These are phyloP conservation scores for Umbelopsis ramanniana DNA, from an alignment of 192 early-diverging fungal species.

Conservation along the genomic window DNA sequence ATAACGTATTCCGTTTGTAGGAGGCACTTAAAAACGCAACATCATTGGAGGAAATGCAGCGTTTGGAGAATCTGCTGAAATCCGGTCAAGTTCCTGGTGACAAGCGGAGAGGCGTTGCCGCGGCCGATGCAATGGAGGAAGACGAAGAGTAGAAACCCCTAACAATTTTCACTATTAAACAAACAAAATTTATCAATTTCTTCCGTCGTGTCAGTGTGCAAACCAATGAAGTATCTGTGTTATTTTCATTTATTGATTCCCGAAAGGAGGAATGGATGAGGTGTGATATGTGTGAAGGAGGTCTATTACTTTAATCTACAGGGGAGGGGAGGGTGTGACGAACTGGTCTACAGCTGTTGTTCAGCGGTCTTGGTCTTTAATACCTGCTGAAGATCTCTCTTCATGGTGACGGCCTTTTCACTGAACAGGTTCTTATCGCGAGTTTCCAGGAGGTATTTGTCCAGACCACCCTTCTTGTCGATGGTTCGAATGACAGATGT, in stretches of 20 bases:
- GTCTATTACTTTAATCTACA: not conserved
- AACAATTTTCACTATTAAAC: not conserved
- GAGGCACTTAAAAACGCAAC: conserved; percentile 77
- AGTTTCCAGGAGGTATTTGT: conserved; percentile 73
- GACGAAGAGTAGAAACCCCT: conserved; percentile 24
- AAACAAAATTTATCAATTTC: not conserved
- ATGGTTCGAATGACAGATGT: conserved; percentile 73
- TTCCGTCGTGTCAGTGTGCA: no score
- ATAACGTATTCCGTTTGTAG: conserved; percentile 8
- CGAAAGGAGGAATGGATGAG: not conserved
- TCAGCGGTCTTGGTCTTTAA: not conserved
- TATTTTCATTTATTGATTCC: no score
- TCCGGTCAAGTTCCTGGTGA: conserved; percentile 54
- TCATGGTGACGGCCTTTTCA: conserved; percentile 58
- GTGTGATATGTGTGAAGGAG: not conserved
- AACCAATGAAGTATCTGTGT: no score
- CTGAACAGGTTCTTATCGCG: conserved; percentile 69
- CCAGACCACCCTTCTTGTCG: conserved; percentile 84
- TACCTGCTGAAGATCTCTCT: conserved; percentile 44
- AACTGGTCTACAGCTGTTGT: not conserved
- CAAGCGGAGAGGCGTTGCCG: conserved; percentile 11
- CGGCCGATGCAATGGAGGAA: conserved; percentile 22
- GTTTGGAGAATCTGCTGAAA: conserved; percentile 70
- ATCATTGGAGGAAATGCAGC: conserved; percentile 75
- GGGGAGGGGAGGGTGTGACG: not conserved